These are phyloP conservation scores for Corylus avellana DNA, from an alignment of 306 rosid genomes.

Conservation along the genomic window DNA sequence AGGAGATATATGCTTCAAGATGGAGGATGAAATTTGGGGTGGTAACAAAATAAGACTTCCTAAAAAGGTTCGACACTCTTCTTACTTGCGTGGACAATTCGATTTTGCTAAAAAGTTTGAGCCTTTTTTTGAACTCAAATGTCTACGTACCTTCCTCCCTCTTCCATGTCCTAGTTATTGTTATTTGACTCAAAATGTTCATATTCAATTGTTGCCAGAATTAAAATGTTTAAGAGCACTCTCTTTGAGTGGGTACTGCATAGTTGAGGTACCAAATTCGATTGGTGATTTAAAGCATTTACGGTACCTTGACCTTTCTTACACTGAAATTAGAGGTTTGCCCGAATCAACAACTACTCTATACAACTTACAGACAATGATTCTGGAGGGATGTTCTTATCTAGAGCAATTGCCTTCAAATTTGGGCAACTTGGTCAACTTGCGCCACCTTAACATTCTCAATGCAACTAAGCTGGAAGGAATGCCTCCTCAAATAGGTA, in stretches of 20 bases:
- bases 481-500: background rate
- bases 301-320: slow-evolving; percentile 9
- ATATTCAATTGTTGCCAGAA: background rate
- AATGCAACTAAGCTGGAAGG: too few relatives aligned
- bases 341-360: background rate
- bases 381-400: background rate
- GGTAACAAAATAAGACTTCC: too few relatives aligned
- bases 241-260: background rate
- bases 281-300: background rate
- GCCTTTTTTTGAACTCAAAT: background rate
- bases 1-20: background rate
- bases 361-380: slow-evolving; percentile 11
- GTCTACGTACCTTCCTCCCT: slow-evolving; percentile 19
- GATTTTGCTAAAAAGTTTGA: background rate
- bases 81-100: background rate
- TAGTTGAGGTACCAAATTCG: background rate
- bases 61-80: slow-evolving; percentile 9
- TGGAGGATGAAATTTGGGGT: background rate
- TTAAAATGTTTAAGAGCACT: background rate
- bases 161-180: background rate
- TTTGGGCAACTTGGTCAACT: background rate
- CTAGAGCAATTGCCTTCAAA: background rate
- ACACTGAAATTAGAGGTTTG: background rate
- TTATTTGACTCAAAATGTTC: background rate
- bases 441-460: too few relatives aligned